phyloP scores from a whole-genome alignment of 2,329 filamentous ascomycete genomes.

The Aspergillus glaucus region DNA sequence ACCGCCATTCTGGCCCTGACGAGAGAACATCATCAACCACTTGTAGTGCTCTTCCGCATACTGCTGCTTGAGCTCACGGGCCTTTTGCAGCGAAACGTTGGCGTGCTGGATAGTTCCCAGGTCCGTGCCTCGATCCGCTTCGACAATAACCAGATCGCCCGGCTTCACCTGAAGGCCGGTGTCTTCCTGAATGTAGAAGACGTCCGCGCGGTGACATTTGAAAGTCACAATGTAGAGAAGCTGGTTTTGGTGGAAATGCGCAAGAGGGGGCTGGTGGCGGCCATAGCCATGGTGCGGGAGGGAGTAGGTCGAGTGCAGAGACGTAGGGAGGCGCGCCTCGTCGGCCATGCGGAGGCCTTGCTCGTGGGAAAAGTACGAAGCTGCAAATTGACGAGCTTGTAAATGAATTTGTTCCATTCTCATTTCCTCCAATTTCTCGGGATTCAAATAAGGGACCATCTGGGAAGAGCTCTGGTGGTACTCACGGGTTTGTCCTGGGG shows the following conservation, averaged over 20 bases:
- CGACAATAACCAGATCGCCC: constrained; percentile 92
- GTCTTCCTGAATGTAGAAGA: constrained; percentile 95
- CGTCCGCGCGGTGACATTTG: constrained; percentile 90
- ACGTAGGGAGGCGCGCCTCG: constrained; percentile 26
- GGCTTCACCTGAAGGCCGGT: constrained; percentile 85
- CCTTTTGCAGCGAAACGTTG: constrained; percentile 79
- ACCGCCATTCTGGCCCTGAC: constrained; percentile 53
- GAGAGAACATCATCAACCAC: constrained; percentile 98
- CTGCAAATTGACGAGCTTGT: constrained; percentile 36
- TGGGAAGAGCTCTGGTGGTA: constrained; percentile 26
- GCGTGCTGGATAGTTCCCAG: constrained; percentile 86
- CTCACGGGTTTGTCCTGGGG: constrained; percentile 39
- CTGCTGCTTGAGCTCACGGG: constrained; percentile 82
- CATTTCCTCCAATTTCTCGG: constrained; percentile 20
- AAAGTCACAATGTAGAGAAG: constrained; percentile 77
- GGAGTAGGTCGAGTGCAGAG: constrained; percentile 35
- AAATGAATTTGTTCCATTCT: constrained; percentile 29
- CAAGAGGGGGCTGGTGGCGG: constrained; percentile 31
- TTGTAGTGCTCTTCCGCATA: constrained; percentile 95
- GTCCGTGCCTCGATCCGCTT: constrained; percentile 93
- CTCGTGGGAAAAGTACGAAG: constrained; percentile 39
- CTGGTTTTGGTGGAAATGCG: constrained; percentile 36
- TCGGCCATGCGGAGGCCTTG: constrained; percentile 29
- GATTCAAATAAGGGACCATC: constrained; percentile 22
- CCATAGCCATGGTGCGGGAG: constrained; percentile 31